Base-by-base conservation (phyloP, 768 basidiomycete genomes). In the Gloeophyllum trabeum region DNA sequence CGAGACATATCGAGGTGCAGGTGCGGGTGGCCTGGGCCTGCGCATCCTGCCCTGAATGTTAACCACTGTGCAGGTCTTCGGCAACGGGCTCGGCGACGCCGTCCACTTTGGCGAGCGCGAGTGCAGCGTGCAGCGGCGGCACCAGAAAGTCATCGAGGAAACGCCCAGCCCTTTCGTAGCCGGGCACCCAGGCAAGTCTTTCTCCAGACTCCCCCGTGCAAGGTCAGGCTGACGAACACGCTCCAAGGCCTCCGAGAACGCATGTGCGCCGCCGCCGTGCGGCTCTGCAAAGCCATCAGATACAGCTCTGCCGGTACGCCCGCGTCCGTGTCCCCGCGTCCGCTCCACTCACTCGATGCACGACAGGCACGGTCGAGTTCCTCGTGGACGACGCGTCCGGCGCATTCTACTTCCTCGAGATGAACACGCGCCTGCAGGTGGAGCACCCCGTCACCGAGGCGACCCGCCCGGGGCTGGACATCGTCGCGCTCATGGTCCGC, bases 131-230 rank as follows among this genome's bases (percentile, higher is more conserved):
- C 81, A 85, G 51, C 62, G 81, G 23, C 60, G 81, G 23, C 76
- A 82, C 48, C 81, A 85, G 54, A 85, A 85, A 53, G 68, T 85
- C 2, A 71, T 85, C 19, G 81, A 85, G 48, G 81, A 84, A 50
- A 67, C 72, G 3, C 76, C 77, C 0, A 78, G 76, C 48, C 76
- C 80, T 1, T 81, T 79, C 51, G 62, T 76, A 30, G 41, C 54
- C 1, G 41, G 50, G 2, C 60, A 66, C 54, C 64, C 68, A 23
- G 71, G 77, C 72, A 16, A 7, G 10, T 16, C 46, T 23, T 61
- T 49, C 4, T 24, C n/a, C n/a, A n/a, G n/a, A n/a, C n/a, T 3
- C 20, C 7, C 4, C 21, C 13, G 20, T 24, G 16, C 21, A 26
- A 24, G 6, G 19, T 18, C 13, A 3, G 19, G 14, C 0, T 12